Conservation (phyloP, 768 basidiomycete species). For the Termitomyces sp. region DNA sequence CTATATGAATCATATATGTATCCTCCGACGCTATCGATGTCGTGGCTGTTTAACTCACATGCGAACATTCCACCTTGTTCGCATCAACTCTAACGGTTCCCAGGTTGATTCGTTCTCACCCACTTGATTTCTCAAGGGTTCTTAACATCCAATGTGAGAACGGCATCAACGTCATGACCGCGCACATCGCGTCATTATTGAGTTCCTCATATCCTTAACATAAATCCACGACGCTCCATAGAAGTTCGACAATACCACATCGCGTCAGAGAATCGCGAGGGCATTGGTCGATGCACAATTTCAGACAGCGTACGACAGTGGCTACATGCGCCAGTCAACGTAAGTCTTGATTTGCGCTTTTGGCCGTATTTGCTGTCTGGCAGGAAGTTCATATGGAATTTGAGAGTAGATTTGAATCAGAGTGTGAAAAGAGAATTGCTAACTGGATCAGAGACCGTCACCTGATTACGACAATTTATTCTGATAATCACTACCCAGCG, state of each 20-base stretch:
- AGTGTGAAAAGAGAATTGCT: constrained; percentile 19
- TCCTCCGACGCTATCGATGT: not conserved
- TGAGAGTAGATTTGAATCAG: not conserved
- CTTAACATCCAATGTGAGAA: not conserved
- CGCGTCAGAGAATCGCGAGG: not conserved
- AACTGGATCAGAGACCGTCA: constrained; percentile 32
- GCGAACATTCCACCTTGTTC: too few species aligned
- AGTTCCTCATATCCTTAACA: not conserved
- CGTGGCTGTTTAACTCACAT: not conserved
- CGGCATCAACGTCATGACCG: not conserved
- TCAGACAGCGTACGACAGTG: not conserved
- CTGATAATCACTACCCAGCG: constrained; percentile 31
- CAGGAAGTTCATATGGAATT: constrained; percentile 24
- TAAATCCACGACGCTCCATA: not conserved
- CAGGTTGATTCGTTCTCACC: not conserved
- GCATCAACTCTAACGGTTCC: not conserved
- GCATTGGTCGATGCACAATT: not conserved
- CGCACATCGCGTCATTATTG: not conserved
- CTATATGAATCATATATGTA: not conserved
- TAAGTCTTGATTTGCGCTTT: constrained; percentile 27
- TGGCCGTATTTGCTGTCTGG: constrained; percentile 36
- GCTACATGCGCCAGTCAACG: too few species aligned
- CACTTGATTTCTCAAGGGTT: too few species aligned
- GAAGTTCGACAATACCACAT: not conserved
- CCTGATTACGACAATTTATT: constrained; percentile 20